A percentile compares a stretch with the other conserved stretches of the same genome.
phyloP scores from a whole-genome alignment of 2,329 filamentous ascomycete species.

The Penicillium sp. region DNA sequence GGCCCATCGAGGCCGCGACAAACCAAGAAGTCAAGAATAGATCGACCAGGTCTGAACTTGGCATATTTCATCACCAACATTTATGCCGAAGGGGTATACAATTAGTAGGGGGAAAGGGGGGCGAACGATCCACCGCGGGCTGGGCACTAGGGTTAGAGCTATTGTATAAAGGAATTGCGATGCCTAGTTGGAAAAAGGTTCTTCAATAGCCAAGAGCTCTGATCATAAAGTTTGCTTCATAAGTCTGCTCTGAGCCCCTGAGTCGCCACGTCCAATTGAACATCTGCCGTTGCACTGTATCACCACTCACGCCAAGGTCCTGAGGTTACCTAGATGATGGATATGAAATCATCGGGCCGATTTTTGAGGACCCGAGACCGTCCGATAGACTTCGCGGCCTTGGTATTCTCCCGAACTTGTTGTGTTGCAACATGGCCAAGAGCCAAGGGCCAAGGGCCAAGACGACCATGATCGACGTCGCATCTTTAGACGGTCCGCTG shows the following conservation, averaged over 20 bases:
- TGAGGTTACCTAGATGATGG: not conserved
- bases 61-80: conserved; percentile 4
- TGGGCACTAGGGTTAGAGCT: conserved; percentile 7
- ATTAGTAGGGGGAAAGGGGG: not conserved
- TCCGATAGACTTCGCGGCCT: not conserved
- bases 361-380: not conserved
- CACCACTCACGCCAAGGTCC: too few relatives aligned
- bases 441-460: conserved; percentile 15
- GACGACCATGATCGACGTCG: conserved; percentile 28
- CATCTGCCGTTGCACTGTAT: too few relatives aligned
- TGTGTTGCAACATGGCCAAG: not conserved
- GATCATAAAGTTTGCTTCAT: not conserved
- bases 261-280: not conserved
- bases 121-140: conserved; percentile 12
- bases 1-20: conserved; percentile 10
- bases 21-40: conserved; percentile 14
- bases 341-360: not conserved
- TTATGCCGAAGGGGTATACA: too few relatives aligned
- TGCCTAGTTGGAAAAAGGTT: conserved; percentile 24
- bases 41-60: conserved; percentile 12
- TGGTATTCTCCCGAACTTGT: not conserved
- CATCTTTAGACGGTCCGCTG: conserved; percentile 31
- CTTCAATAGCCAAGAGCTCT: conserved; percentile 9
- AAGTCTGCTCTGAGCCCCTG: not conserved
- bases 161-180: conserved; percentile 16